These are phyloP conservation scores for Mycosarcoma maydis DNA, from an alignment of 1,284 basidiomycete genomes.

Conservation along the genomic window DNA sequence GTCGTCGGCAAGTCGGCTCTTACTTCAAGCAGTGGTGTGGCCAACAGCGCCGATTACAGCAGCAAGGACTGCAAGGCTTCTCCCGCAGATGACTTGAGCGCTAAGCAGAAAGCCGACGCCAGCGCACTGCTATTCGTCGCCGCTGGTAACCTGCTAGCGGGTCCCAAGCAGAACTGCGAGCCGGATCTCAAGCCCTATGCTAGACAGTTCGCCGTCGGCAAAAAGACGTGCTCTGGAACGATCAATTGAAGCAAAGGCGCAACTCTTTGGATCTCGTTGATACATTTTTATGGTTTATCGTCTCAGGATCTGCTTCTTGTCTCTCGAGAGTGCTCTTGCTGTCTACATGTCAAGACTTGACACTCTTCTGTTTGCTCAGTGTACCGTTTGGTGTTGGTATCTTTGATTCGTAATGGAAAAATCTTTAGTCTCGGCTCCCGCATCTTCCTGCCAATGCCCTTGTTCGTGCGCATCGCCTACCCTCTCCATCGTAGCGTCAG, in stretches of 20 bases:
- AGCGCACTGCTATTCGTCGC: slow-evolving; percentile 12
- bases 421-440: too few species aligned
- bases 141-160: slow-evolving; percentile 5
- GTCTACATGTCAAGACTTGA: too few species aligned
- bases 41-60: slow-evolving; percentile 16
- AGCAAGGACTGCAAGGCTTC: slow-evolving; percentile 20
- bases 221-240: slow-evolving; percentile 34
- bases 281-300: too few species aligned
- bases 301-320: too few species aligned
- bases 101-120: slow-evolving; percentile 14
- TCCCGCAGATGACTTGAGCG: slow-evolving; percentile 14
- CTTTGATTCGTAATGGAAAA: too few species aligned
- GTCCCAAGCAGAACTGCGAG: slow-evolving; percentile 38
- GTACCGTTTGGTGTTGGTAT: too few species aligned
- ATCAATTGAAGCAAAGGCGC: too few species aligned
- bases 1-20: slow-evolving; percentile 29
- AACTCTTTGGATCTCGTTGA: too few species aligned
- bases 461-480: too few species aligned
- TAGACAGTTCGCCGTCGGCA: slow-evolving; percentile 21
- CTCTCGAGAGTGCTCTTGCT: too few species aligned
- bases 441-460: too few species aligned
- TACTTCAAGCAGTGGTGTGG: slow-evolving; percentile 1
- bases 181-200: slow-evolving; percentile 43
- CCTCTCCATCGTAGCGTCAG: background rate
- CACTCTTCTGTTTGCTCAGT: too few species aligned